Conservation (phyloP, 2,329 filamentous ascomycete genomes). For the Setomelanomma holmii region DNA sequence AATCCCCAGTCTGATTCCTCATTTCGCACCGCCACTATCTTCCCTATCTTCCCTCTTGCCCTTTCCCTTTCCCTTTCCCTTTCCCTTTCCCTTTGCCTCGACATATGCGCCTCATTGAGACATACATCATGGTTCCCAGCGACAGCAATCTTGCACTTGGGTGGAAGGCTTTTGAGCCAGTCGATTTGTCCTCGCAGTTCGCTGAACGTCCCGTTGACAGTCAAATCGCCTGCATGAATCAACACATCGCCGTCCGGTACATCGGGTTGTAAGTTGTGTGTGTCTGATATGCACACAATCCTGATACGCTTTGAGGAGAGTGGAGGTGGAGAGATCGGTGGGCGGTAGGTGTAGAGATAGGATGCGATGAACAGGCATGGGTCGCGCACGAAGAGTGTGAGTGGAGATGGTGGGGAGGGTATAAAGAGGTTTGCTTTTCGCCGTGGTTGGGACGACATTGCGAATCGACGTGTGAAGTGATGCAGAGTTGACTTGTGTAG, state of each 20-base stretch:
- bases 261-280: constrained; percentile 61
- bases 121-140: constrained; percentile 79
- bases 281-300: constrained; percentile 87
- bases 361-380: neutral
- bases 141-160: constrained; percentile 78
- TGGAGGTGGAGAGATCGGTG: neutral
- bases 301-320: constrained; percentile 61
- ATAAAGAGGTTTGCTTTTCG: no score
- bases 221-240: constrained; percentile 86
- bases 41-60: constrained; percentile 17
- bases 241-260: constrained; percentile 81
- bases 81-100: constrained; percentile 44
- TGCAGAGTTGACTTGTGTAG: no score
- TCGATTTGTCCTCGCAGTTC: constrained; percentile 80
- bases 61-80: neutral
- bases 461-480: no score
- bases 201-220: constrained; percentile 69
- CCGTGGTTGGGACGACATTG: no score
- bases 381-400: neutral
- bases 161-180: constrained; percentile 76
- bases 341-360: constrained; percentile 13
- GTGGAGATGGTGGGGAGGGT: no score
- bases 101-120: constrained; percentile 11
- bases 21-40: no score
- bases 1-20: constrained; percentile 66